Conservation (phyloP, 2,329 filamentous ascomycete genomes). For the Tolypocladium guangdongense region DNA sequence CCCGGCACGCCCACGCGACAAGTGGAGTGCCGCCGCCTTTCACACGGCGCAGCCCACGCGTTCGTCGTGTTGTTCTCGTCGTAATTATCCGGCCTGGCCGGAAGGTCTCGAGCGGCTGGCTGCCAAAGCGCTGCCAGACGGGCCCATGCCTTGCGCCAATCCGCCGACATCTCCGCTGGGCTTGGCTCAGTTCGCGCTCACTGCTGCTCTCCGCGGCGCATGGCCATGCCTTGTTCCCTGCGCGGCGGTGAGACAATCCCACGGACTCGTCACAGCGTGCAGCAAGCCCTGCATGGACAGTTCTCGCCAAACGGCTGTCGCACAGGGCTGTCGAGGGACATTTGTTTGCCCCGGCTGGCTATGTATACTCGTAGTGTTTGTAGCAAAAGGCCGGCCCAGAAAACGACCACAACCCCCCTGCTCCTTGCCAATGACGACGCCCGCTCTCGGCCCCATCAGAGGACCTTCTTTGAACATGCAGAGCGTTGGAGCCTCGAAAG, state of each 20-base stretch:
- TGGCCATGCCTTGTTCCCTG: not conserved
- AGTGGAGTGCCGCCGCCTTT: not conserved
- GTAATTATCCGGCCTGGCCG: not conserved
- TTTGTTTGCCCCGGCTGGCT: not conserved
- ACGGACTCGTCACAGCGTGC: not conserved
- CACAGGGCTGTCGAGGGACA: not conserved
- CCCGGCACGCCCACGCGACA: slow-evolving; percentile 2
- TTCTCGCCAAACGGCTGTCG: not conserved
- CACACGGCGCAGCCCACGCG: not conserved
- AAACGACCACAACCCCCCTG: not conserved
- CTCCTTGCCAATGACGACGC: not conserved
- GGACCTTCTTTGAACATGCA: not conserved
- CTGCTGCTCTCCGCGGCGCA: not conserved
- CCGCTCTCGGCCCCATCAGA: not conserved
- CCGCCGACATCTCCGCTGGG: not conserved
- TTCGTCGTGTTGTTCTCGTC: not conserved
- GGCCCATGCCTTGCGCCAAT: not conserved
- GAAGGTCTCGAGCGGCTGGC: not conserved
- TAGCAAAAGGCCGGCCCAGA: not conserved
- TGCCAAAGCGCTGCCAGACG: not conserved
- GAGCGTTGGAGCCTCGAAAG: not conserved
- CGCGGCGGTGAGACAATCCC: not conserved
- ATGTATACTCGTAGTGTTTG: not conserved
- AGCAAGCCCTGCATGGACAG: not conserved
- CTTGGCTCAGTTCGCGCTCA: not conserved